Conservation (phyloP, 805 yeast genomes). For the Tanozyma kutaoensis region DNA sequence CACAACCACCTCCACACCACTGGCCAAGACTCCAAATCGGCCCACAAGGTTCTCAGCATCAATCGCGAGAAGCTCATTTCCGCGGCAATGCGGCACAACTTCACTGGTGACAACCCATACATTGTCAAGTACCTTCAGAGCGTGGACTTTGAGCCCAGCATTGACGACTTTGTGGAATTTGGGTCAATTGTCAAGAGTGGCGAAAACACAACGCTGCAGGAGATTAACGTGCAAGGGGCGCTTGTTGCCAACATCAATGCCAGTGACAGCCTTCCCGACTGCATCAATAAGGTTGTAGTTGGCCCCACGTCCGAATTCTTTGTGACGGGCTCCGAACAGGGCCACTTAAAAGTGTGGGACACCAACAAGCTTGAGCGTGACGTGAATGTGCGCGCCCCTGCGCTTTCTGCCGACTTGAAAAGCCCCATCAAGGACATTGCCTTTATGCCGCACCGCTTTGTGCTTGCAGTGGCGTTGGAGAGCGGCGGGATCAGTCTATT, state of each 20-base stretch:
- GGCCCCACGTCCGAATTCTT: constrained; percentile 55
- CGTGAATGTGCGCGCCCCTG: constrained; percentile 33
- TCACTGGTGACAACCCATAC: constrained; percentile 54
- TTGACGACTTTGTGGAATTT: constrained; percentile 56
- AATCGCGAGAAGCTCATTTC: constrained; percentile 17
- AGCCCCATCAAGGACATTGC: constrained; percentile 35
- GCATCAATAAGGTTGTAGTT: constrained; percentile 41
- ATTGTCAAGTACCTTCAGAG: constrained; percentile 42
- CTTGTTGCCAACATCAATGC: constrained; percentile 40
- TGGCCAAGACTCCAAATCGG: constrained; percentile 10
- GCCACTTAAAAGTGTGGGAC: constrained; percentile 72
- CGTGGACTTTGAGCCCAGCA: constrained; percentile 40
- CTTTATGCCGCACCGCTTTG: constrained; percentile 41
- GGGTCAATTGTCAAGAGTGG: constrained; percentile 20
- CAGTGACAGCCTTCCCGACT: constrained; percentile 20
- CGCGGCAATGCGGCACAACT: constrained; percentile 37
- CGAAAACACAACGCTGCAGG: constrained; percentile 1
- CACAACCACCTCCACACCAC: constrained; percentile 7
- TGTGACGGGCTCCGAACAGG: constrained; percentile 67
- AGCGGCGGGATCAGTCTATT: constrained; percentile 32
- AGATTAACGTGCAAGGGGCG: not conserved
- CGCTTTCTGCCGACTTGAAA: constrained; percentile 32
- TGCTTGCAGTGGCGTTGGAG: constrained; percentile 41
- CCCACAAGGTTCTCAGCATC: constrained; percentile 16
- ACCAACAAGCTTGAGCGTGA: constrained; percentile 48